Evolutionary conservation across 108 stramenopile species (phyloP), one percentile per base, ranked within the genome.

Genomic region (Asterionellopsis glacialis): DNA sequence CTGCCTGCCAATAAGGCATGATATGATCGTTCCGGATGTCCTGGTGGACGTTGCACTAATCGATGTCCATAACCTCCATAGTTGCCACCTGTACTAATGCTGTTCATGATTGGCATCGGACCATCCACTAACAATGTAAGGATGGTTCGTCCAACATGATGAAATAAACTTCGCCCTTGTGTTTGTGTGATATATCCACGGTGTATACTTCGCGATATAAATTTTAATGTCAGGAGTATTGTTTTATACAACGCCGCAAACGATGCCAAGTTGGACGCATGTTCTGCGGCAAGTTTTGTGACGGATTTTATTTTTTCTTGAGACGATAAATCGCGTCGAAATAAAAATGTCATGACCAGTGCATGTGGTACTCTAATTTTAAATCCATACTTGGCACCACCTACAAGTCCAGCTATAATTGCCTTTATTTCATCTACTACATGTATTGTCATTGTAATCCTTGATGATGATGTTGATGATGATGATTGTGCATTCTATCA

Each of bases 341-440:
- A 89, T 39, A 89, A 60, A 27, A 75, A 82, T 14, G 84, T 89
- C 91, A 89, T 93, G 14, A 93, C 78, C 40, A 87, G 25, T 0
- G 91, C 83, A 56, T 93, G 91, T 4, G 91, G 91, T 12, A 89
- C 40, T 14, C 91, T 81, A 23, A 93, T 84, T 73, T 93, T 93
- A 63, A 89, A 51, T 25, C 91, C 91, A 72, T 93, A 93, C 16
- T 70, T 61, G 45, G 84, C 79, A 15, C 91, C 91, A 25, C 81
- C 90, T 3, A 88, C 70, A n/a, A 87, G 62, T 44, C 79, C 90
- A 2, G 72, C 64, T 23, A 80, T 16, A 38, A 91, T 77, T 28
- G 90, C 82, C 11, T 72, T 63, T 26, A 77, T 54, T 72, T 90
- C 89, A 7, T 33, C 33, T 2, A 33, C 33, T 7, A 33, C 33